Conservation (phyloP, 2,329 filamentous ascomycete genomes). For the Colletotrichum sp. region DNA sequence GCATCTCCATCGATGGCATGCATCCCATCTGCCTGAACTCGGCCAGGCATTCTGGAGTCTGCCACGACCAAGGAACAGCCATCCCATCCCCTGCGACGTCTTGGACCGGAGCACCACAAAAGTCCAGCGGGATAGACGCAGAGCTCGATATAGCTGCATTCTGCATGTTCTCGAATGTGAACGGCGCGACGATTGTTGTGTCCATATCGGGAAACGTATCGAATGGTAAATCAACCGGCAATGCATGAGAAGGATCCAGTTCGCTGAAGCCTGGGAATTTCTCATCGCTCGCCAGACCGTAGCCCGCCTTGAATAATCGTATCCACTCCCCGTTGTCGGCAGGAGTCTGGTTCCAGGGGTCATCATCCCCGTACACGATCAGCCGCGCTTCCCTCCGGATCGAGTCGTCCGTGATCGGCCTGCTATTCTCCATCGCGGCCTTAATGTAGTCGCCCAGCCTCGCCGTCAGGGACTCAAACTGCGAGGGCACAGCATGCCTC, state of each 20-base stretch:
- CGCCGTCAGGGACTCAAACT: background rate
- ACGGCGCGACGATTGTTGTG: accelerated
- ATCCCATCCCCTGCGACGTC: background rate
- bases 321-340: background rate
- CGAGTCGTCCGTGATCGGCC: background rate
- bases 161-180: background rate
- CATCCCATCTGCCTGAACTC: background rate
- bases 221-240: accelerated
- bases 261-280: background rate
- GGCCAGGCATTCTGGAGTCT: background rate
- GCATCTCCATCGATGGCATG: background rate
- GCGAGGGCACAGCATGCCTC: background rate
- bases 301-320: background rate
- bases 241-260: background rate
- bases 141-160: background rate
- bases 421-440: background rate
- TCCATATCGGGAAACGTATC: background rate
- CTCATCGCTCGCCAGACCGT: background rate
- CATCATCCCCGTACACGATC: background rate
- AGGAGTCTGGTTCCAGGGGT: background rate
- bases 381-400: background rate
- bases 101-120: background rate
- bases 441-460: background rate
- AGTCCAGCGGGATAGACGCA: background rate
- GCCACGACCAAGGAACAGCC: background rate